Percentiles rank a stretch among this genome's conserved stretches.
Evolutionary conservation across 129 eudicot genomes (phyloP).

Genomic region (sunflower (Helianthus annuus)): DNA sequence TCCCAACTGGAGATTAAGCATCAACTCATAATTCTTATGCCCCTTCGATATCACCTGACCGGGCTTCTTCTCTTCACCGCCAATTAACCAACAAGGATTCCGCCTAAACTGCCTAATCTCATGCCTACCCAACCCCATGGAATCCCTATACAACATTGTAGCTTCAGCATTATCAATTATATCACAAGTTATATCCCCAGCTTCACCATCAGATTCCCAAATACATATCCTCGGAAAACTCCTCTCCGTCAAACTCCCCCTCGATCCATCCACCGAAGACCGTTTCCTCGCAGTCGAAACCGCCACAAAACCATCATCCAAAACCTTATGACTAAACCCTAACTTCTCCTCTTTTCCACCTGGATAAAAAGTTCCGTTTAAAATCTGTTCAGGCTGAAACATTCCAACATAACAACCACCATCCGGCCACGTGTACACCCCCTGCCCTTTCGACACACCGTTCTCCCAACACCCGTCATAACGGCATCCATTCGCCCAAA

Average conservation of each 20-base stretch:
- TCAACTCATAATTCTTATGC: constrained; percentile 89
- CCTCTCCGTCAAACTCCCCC: constrained; percentile 52
- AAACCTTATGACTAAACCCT: constrained; percentile 39
- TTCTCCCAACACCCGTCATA: constrained; percentile 88
- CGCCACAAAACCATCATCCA: constrained; percentile 48
- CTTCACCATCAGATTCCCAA: constrained; percentile 97
- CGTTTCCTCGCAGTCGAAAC: constrained; percentile 44
- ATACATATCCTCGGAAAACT: constrained; percentile 77
- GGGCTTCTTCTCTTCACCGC: constrained; percentile 82
- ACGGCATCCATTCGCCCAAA: constrained; percentile 69
- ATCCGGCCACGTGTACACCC: constrained; percentile 80
- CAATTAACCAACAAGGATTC: constrained; percentile 71
- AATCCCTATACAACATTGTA: constrained; percentile 69
- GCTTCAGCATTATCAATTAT: constrained; percentile 89
- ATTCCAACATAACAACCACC: constrained; percentile 76
- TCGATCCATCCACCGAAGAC: constrained; percentile 61
- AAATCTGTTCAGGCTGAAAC: constrained; percentile 41
- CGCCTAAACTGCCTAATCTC: constrained; percentile 55
- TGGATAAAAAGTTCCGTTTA: constrained; percentile 73
- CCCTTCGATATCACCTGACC: constrained; percentile 89
- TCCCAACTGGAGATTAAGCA: constrained; percentile 97
- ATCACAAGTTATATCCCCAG: constrained; percentile 96
- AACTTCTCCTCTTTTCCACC: constrained; percentile 36
- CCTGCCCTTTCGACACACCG: constrained; percentile 70
- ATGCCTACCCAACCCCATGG: constrained; percentile 44